Evolutionary conservation across 2,329 filamentous ascomycete genomes (phyloP), one percentile per base, ranked within the genome.

Genomic region (Hyphodiscus sp.): DNA sequence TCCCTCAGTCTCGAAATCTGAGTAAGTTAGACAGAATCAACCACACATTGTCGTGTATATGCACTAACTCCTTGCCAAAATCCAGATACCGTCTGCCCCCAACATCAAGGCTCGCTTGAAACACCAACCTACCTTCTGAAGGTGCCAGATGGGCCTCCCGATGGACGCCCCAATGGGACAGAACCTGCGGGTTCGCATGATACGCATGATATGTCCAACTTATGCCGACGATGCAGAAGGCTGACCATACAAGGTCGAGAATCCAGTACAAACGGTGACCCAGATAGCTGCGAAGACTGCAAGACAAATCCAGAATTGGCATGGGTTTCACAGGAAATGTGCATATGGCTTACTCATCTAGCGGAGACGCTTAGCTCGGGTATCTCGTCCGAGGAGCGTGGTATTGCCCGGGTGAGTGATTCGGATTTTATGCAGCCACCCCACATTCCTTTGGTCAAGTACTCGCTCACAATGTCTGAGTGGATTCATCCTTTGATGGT

Each of bases 261-360:
- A 49, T 45, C 46, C 41, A 53, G 56, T 20, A 43, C 42, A 19
- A 41, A 45, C 5, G 20, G 45, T 42, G 13, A 45, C 19, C 29
- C 49, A 38, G 56, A 58, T n/a, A 57, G 58, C 48, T 61, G 57
- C 47, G 63, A 63, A 49, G 50, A 53, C 26, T 63, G 59, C 57
- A 55, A 54, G 49, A 60, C 47, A 30, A 52, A 61, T 51, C 59
- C 63, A 18, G 63, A 62, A 41, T 53, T 65, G 10, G 55, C 53
- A 45, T 51, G 49, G 48, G 53, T 63, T 48, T 58, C 60, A 26
- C 53, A 62, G 51, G 60, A 58, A 51, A 55, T 61, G 59, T 61
- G 58, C 61, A 52, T 54, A 33, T 58, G 53, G 58, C 63, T 66
- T 57, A 65, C 57, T 62, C 52, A 65, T 55, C 59, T 66, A 41